Base-by-base conservation (phyloP, 2,329 filamentous ascomycete species). In the Epichloe bromicola region DNA sequence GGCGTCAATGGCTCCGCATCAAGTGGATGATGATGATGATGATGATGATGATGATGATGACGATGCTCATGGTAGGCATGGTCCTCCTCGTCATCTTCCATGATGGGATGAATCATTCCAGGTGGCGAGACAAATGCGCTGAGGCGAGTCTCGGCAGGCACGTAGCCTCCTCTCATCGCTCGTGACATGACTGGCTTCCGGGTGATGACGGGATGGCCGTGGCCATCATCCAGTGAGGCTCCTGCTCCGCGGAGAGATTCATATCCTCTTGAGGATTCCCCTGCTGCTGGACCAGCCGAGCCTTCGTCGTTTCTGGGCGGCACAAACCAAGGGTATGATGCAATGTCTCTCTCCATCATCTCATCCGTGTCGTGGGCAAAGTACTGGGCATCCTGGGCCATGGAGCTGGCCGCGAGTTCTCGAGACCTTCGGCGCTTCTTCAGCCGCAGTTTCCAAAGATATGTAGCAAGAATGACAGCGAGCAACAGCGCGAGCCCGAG, bases 41-140 rank as follows among this genome's bases (percentile, higher is more conserved):
- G 34, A 5, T 37, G 11, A n/a, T 12, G 19, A 20, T 20, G 10
- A 4, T 14, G 36, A 37, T 14, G 36, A 12, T 37, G 14, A 10
- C 41, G 50, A 10, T 10, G 33, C 19, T 26, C 36, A 3, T 56
- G 55, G 23, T 63, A 58, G 19, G 63, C 59, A 1, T 63, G 61
- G 6, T 72, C 74, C 34, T 79, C 76, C 55, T 80, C 77, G 39
- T 78, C 77, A 8, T 75, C 76, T 55, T 81, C 78, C 56, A 77
- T 72, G 53, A 81, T 81, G 1, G 78, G 78, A 54, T 79, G 75
- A 55, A 81, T 80, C 2, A 63, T 66, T 4, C 70, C 71, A 0
- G 70, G 61, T 2, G 57, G 50, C 54, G 59, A 57, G 14, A 56
- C 55, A n/a, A 65, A 60, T 43, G 60, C 61, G 43, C 48, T 57